Conservation (phyloP, 177 flowering plant genomes). For the Telopea speciosissima region DNA sequence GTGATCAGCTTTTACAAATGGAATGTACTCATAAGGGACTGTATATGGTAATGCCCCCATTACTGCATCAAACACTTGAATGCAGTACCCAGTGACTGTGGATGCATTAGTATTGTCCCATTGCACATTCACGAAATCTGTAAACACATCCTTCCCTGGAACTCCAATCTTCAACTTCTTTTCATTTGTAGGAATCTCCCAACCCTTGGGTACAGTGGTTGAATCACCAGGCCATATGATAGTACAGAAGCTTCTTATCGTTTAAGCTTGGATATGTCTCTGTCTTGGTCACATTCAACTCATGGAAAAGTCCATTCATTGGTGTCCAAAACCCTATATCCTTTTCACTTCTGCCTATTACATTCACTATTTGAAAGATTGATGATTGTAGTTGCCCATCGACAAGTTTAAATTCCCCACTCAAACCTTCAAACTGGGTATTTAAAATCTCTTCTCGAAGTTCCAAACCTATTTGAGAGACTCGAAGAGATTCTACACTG, state of each 20-base stretch:
- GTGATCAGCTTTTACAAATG: constrained; percentile 25
- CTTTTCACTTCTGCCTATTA: background rate
- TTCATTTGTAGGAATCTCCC: background rate
- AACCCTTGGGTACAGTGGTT: background rate
- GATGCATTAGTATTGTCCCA: constrained; percentile 19
- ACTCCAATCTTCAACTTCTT: constrained; percentile 43
- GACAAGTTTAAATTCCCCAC: background rate
- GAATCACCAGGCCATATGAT: constrained; percentile 1
- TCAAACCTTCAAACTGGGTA: constrained; percentile 27
- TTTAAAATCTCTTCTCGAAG: constrained; percentile 23
- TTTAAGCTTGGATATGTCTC: background rate
- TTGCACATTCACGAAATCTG: constrained; percentile 39
- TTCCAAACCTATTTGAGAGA: constrained; percentile 27
- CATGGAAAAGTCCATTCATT: background rate
- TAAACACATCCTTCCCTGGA: constrained; percentile 27
- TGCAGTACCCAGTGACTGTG: constrained; percentile 36
- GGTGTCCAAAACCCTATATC: background rate
- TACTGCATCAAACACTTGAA: constrained; percentile 50
- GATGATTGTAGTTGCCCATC: background rate
- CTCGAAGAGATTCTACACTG: constrained; percentile 12
- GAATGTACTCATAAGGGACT: constrained; percentile 35
- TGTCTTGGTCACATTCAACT: background rate
- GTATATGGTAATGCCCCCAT: constrained; percentile 33
- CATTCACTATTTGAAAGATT: background rate
- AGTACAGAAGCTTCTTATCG: background rate